Base-by-base conservation (phyloP, 805 yeast species). In the Candida oleophila region DNA sequence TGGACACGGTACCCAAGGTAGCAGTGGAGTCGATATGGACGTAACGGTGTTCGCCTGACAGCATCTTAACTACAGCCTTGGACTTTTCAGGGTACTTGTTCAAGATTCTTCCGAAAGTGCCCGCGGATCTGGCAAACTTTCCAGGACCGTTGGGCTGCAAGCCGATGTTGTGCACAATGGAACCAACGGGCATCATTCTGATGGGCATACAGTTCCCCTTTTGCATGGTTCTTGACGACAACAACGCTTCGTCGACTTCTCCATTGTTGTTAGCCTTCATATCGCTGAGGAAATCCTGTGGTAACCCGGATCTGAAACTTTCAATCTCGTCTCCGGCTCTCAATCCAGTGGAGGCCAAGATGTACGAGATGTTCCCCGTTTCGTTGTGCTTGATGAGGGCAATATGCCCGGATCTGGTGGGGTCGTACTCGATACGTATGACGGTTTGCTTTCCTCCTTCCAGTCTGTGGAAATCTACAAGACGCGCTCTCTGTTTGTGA, bases 201-300 rank as follows among this genome's bases (percentile, higher is more conserved):
- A 94, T 70, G 5, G 98, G 99, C 62, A 94, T 75, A 71, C 98
- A 92, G 71, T 94, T 94, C 49, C 99, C 99, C 67, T 87, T 85
- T 65, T 86, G 90, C 54, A 91, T 87, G 32, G 92, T 89, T 62
- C 89, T 83, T 15, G 94, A 84, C 42, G 91, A 82, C 51, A 92
- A 73, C 60, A 92, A 78, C 15, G 97, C 97, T 33, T 96, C 96
- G 65, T 92, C 99, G 40, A 88, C 75, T 58, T 81, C 83, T 49
- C 97, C 96, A 52, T 91, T 90, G 52, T 73, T 73, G 41, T 62
- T 65, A 41, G 58, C 57, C 46, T 66, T 62, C 96, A 90, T 89
- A 69, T 87, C 90, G 44, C 78, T 69, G 55, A 87, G 69, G 51
- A 91, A 72, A 59, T 82, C 81, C 39, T 75, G 66, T 12, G 97